Conservation (phyloP, 352 stramenopile species). For the Thalassiosira delicatula region DNA sequence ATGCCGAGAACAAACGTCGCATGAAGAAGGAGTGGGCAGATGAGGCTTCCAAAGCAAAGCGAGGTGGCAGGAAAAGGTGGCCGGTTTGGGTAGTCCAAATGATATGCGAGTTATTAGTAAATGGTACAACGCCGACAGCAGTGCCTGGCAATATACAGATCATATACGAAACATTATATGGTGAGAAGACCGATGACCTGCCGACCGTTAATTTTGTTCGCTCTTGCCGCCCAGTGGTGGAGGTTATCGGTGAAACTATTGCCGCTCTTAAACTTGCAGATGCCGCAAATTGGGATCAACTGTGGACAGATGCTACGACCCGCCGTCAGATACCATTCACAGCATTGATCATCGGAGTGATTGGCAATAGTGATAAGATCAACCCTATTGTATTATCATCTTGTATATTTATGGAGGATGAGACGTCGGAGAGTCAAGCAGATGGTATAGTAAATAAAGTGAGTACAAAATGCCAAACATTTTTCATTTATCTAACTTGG, state of each 20-base stretch:
- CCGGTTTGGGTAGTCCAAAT: conserved; percentile 1
- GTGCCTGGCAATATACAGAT: not conserved
- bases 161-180: not conserved
- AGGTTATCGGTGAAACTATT: conserved; percentile 2
- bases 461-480: not conserved
- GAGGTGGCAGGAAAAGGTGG: conserved; percentile 3
- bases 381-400: not conserved
- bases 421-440: not conserved
- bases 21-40: not conserved
- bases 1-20: not conserved
- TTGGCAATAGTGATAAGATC: not conserved
- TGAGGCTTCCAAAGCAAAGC: no score
- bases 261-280: conserved; percentile 11
- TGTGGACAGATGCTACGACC: conserved; percentile 34
- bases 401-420: not conserved
- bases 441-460: not conserved
- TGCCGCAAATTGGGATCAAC: conserved; percentile 11
- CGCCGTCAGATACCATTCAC: conserved; percentile 20
- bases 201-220: conserved; percentile 16
- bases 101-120: conserved; percentile 29
- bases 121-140: conserved; percentile 3
- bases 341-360: conserved; percentile 22
- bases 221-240: not conserved
- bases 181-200: not conserved
- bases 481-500: not conserved